Evolutionary conservation across 2,329 filamentous ascomycete species (phyloP).

Genomic region (Trichoderma afroharzianum): DNA sequence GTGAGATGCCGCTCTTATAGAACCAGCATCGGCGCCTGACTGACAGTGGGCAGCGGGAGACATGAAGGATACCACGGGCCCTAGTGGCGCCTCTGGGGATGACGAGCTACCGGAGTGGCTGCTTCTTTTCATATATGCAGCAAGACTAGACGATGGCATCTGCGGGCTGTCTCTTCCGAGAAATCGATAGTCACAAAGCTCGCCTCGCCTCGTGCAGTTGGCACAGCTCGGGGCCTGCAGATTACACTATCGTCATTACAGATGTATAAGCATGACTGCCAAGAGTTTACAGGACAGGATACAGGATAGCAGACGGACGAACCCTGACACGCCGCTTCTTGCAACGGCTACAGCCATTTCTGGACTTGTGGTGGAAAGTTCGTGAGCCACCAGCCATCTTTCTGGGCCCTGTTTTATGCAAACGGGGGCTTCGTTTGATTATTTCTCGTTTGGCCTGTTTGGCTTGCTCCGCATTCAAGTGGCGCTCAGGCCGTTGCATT

Average conservation of each 20-base stretch:
- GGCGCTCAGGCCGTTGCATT: not conserved
- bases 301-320: not conserved
- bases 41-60: not conserved
- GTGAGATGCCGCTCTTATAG: not conserved
- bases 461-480: not conserved
- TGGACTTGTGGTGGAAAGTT: slow-evolving; percentile 9
- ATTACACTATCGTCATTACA: not conserved
- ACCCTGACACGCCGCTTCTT: slow-evolving; percentile 13
- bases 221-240: slow-evolving; percentile 6
- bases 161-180: not conserved
- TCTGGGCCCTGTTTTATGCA: not conserved
- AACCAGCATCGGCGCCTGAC: not conserved
- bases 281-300: not conserved
- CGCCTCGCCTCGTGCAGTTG: slow-evolving; percentile 9
- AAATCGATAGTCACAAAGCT: slow-evolving; percentile 5
- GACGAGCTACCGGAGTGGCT: not conserved
- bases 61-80: not conserved
- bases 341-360: slow-evolving; percentile 8
- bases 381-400: not conserved
- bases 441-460: not conserved
- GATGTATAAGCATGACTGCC: not conserved
- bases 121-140: not conserved
- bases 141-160: not conserved
- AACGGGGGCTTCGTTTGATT: not conserved
- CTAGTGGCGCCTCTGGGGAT: not conserved